These are phyloP conservation scores for Raphanus sativus DNA, from an alignment of 345 rosid genomes.

Conservation along the genomic window DNA sequence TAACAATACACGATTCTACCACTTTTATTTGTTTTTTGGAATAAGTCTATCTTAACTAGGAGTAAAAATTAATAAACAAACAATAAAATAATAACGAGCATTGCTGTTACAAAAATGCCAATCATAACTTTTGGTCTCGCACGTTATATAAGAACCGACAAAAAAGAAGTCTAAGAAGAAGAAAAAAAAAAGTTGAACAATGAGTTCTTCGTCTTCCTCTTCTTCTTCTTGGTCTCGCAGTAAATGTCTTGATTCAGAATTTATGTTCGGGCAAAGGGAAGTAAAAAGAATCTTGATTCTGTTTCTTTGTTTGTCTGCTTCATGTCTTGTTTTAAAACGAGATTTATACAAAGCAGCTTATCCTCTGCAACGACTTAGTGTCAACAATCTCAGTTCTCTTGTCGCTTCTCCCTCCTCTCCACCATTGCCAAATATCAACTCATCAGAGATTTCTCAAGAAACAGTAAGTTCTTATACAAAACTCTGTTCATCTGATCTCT, in stretches of 20 bases:
- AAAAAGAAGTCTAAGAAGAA: constrained; percentile 17
- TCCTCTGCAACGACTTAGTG: constrained; percentile 21
- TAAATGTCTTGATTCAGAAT: constrained; percentile 16
- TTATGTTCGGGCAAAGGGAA: constrained; percentile 18
- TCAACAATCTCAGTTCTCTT: constrained; percentile 21
- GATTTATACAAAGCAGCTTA: constrained; percentile 33
- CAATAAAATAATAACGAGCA: background rate
- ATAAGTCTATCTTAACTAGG: background rate
- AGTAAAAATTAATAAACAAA: background rate
- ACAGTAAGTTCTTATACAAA: constrained; percentile 24
- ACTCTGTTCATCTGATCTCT: background rate
- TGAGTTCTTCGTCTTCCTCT: constrained; percentile 31
- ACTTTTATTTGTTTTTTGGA: constrained; percentile 16
- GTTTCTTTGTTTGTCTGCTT: constrained; percentile 37
- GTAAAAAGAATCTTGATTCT: constrained; percentile 36
- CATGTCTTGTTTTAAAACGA: constrained; percentile 17
- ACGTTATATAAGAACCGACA: constrained; percentile 37
- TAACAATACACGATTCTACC: constrained; percentile 28
- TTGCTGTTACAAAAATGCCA: constrained; percentile 23
- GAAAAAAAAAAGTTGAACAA: background rate
- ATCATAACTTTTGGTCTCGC: constrained; percentile 21
- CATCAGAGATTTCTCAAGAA: constrained; percentile 18
- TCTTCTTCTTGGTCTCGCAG: constrained; percentile 22
- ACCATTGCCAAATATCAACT: constrained; percentile 2
- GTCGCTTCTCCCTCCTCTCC: constrained; percentile 19